Evolutionary conservation across 2,329 filamentous ascomycete species (phyloP), one percentile per base, ranked within the genome.

Genomic region (Colletotrichum lini): DNA sequence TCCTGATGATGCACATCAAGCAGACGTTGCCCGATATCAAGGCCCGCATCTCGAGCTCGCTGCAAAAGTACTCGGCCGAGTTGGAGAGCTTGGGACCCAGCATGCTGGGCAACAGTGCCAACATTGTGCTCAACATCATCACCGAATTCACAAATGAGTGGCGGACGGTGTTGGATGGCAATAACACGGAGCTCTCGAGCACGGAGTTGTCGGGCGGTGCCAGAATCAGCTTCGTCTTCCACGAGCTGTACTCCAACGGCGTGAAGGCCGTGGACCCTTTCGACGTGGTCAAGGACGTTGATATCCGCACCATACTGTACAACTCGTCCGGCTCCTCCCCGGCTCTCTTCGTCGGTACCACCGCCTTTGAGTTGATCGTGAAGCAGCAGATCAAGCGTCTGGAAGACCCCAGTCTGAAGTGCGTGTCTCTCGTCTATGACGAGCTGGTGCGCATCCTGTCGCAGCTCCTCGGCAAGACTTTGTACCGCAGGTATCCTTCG

Each of bases 1-100:
- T 99, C 79, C 89, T 99, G 76, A 98, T 99, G 96, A 99, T 99
- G 96, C 96, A 99, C 86, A 99, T 99, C 87, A 99, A 99, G 85
- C 96, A 99, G 86, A 99, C 96, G 1, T 89, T 99, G 16, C 96
- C 96, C 50, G 96, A 99, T 80, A 99, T 99, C 87, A 99, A 99
- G 86, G 94, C 94, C 16, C 93, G 97, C 74, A 99, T 99, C 77
- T 90, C 93, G n/a, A 93, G 94, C 75, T 98, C 96, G 16, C 87
- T 99, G 72, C 92, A 95, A 80, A 99, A 99, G 81, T 99, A 99
- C 83, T 87, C 90, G 4, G 84, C 90, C 52, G 96, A 99, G 82
- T 88, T 99, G 26, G 86, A 90, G 67, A 91, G 92, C 73, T 88
- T 99, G 15, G 96, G 97, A 26, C 96, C 97, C 74, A 98, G 95